Base-by-base conservation (phyloP, 176 grass and related monocot genomes). In the sorghum (Sorghum bicolor) region DNA sequence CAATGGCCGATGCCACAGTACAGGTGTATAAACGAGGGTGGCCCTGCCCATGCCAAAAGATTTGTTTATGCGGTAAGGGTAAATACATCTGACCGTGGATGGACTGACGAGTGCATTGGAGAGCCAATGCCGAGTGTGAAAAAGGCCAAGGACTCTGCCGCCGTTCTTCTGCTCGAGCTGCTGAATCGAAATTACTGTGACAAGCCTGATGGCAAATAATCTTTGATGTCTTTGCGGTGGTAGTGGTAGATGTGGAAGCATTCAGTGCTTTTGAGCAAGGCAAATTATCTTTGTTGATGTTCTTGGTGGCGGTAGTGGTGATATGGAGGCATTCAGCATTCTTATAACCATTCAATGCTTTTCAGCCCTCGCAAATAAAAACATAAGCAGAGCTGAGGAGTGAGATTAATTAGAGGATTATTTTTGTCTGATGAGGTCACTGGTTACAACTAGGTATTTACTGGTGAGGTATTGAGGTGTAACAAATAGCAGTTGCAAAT, bases 1-100 rank as follows among this genome's bases (percentile, higher is more conserved):
- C 97, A 99, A 63, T 99, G 97, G 93, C 97, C 97, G 8, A 99
- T 99, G 97, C 97, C 97, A 0, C 93, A 96, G 34, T 99, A 99
- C 81, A 87, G 89, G 65, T 99, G 97, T 64, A 31, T 99, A 75
- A 92, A 89, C 0, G 97, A 96, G 89, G 96, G 93, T 5, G 96
- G 93, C 26, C 96, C 93, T 67, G 96, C 96, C 19, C 96, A 99
- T 89, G 96, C 93, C 3, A 99, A 92, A 83, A 92, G 93, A 75
- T 99, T 99, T 53, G 86, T 94, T 17, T 96, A 99, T 32, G 93
- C 91, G 1, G 93, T 99, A 7, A 88, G 93, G 24, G 91, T 96
- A 43, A 99, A 96, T 58, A 99, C 96, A 31, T 86, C 96, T 4
- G 91, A 94, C 45, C 78, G 86, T 5, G 91, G 96, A 6, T 99